These are phyloP conservation scores for Calonectria montana DNA, from an alignment of 2,329 filamentous ascomycete species.

Conservation along the genomic window DNA sequence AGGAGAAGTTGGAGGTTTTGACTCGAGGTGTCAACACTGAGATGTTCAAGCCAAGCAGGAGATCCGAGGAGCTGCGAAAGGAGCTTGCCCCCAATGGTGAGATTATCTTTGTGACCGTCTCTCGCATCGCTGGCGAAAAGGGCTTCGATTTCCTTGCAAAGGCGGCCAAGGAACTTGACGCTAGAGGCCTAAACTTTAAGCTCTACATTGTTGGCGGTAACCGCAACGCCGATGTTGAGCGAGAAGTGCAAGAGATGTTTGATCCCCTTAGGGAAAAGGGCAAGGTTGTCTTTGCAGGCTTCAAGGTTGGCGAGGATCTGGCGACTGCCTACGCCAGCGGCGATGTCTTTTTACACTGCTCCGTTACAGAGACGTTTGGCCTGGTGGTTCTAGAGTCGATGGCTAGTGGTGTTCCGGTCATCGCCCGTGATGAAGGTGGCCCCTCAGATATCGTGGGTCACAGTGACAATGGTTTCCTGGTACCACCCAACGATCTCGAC, in stretches of 20 bases:
- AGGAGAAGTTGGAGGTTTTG: conserved; percentile 68
- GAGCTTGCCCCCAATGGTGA: conserved; percentile 71
- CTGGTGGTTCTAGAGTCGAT: conserved; percentile 78
- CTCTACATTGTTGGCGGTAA: conserved; percentile 77
- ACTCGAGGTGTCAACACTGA: conserved; percentile 74
- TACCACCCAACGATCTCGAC: conserved; percentile 68
- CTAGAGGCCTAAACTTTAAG: conserved; percentile 68
- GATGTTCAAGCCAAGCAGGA: conserved; percentile 66
- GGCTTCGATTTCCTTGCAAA: conserved; percentile 75
- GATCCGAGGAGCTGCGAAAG: conserved; percentile 63
- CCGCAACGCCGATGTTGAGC: conserved; percentile 70
- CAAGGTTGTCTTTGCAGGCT: conserved; percentile 74
- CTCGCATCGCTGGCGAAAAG: conserved; percentile 76
- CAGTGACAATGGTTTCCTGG: conserved; percentile 69
- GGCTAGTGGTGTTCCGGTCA: conserved; percentile 76
- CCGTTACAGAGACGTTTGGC: conserved; percentile 78
- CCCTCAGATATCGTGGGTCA: conserved; percentile 75
- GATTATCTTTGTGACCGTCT: conserved; percentile 74
- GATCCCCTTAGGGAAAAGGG: conserved; percentile 57
- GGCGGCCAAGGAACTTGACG: conserved; percentile 65
- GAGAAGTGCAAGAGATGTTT: conserved; percentile 71
- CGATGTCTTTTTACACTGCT: conserved; percentile 79
- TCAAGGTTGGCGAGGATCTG: conserved; percentile 69
- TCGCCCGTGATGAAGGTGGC: conserved; percentile 76
- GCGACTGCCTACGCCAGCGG: conserved; percentile 76